Evolutionary conservation across 768 basidiomycete species (phyloP), one percentile per base, ranked within the genome.

Genomic region (Tephrocybe sp.): DNA sequence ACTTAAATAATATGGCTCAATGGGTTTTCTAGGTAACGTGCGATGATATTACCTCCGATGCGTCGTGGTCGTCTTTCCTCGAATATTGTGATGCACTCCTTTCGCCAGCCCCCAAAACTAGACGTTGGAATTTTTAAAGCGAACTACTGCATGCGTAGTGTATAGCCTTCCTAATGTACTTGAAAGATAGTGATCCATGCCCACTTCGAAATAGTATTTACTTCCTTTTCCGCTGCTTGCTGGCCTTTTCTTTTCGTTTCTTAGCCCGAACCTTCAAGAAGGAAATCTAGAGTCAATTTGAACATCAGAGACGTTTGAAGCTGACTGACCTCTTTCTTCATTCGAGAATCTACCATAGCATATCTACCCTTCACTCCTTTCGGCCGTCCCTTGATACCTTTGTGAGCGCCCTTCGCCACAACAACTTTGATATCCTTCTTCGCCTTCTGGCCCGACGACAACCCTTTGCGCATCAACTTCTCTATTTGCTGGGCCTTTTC

Each of bases 311-410:
- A 5, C 11, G 6, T 29, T 37, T 11, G 44, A 34, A 30, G 15
- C 19, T 23, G 38, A 65, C 78, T 29, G 36, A 88, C 90, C 80
- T 93, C 91, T 79, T 94, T 97, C 68, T 79, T 90, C 88, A 94
- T 93, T 57, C 94, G 76, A 3, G 91, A 72, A 68, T 97, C 94
- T 1, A 95, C 92, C 91, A 97, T 97, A 31, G 84, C 73, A 68
- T 97, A 98, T 41, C 89, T 80, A 25, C 95, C 97, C 70, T 97
- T 97, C 51, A 97, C 86, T 54, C 97, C 97, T 65, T 88, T 95
- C 22, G 97, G 95, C 44, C 97, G 71, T 13, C 95, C 97, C 70
- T 93, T 88, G 50, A 95, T 63, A 39, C 93, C 97, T 59, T 81
- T 91, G 65, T 94, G 88, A 4, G 79, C 76, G 40, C 95, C 97